These are phyloP conservation scores for Pseudocercospora crystallina DNA, from an alignment of 2,329 filamentous ascomycete genomes.

Conservation along the genomic window DNA sequence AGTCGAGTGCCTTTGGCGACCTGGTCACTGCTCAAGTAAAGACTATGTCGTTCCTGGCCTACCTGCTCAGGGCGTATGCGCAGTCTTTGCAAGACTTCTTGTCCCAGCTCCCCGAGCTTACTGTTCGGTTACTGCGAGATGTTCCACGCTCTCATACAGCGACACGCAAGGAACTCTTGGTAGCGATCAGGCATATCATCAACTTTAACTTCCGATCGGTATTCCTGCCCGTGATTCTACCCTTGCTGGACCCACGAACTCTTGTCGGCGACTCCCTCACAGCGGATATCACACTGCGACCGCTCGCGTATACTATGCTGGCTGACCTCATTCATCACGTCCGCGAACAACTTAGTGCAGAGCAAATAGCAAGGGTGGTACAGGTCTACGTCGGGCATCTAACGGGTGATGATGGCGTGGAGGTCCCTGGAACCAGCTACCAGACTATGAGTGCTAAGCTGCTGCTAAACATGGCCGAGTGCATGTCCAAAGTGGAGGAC, in stretches of 20 bases:
- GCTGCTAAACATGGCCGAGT: slow-evolving; percentile 95
- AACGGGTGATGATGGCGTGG: slow-evolving; percentile 73
- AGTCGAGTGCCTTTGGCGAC: slow-evolving; percentile 79
- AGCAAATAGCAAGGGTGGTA: slow-evolving; percentile 92
- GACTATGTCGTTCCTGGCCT: slow-evolving; percentile 98
- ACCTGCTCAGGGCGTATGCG: slow-evolving; percentile 83
- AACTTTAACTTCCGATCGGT: slow-evolving; percentile 98
- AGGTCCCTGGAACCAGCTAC: slow-evolving; percentile 84
- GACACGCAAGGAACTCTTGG: slow-evolving; percentile 88
- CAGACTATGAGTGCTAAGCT: slow-evolving; percentile 99
- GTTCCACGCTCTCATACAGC: slow-evolving; percentile 93
- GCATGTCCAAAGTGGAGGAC: slow-evolving; percentile 88
- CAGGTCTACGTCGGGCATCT: slow-evolving; percentile 96
- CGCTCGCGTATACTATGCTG: slow-evolving; percentile 95
- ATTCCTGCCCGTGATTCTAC: slow-evolving; percentile 90
- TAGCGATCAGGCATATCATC: slow-evolving; percentile 96
- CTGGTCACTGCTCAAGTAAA: slow-evolving; percentile 98
- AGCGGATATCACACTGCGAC: slow-evolving; percentile 93
- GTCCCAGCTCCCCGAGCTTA: slow-evolving; percentile 78
- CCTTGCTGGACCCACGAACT: slow-evolving; percentile 88
- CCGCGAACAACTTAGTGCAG: slow-evolving; percentile 78
- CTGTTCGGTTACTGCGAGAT: slow-evolving; percentile 87
- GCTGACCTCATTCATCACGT: slow-evolving; percentile 98
- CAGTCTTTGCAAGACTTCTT: slow-evolving; percentile 86
- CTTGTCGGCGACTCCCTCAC: slow-evolving; percentile 94